A percentile compares a stretch with the other conserved stretches of the same genome.
phyloP scores from a whole-genome alignment of 345 rosid species.

The Eucalyptus tenuipes region DNA sequence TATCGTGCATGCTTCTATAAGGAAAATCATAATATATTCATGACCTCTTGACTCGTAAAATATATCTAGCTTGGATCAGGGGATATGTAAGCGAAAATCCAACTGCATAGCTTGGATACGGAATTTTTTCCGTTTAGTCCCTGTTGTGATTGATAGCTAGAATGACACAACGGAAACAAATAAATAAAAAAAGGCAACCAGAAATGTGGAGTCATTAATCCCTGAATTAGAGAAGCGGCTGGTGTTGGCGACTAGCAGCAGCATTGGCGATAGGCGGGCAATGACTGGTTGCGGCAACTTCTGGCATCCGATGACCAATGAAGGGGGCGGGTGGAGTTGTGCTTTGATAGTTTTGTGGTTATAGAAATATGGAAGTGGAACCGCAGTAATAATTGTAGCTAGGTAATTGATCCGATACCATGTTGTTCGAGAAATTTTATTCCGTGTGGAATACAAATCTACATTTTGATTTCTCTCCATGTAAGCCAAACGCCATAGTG shows the following conservation, averaged over 20 bases:
- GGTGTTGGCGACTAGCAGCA: neutral
- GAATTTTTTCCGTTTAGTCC: neutral
- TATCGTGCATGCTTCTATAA: neutral
- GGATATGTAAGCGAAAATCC: no score
- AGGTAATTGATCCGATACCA: accelerated
- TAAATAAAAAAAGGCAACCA: neutral
- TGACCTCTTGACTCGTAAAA: neutral
- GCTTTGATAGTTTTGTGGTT: no score
- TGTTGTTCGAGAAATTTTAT: no score
- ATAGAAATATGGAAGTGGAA: no score
- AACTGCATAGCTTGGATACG: neutral
- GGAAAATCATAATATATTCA: neutral
- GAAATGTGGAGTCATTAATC: neutral
- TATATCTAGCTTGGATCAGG: neutral
- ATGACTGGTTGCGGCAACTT: no score
- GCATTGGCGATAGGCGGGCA: no score
- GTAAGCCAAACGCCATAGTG: no score
- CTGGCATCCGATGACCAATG: no score
- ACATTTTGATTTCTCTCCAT: no score
- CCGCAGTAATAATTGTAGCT: no score
- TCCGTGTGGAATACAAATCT: no score
- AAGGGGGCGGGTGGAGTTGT: no score
- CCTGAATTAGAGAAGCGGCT: neutral
- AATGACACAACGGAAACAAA: neutral
- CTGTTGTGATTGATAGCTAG: neutral